Base-by-base conservation (phyloP, 2,329 filamentous ascomycete species). In the Alternaria sp. region DNA sequence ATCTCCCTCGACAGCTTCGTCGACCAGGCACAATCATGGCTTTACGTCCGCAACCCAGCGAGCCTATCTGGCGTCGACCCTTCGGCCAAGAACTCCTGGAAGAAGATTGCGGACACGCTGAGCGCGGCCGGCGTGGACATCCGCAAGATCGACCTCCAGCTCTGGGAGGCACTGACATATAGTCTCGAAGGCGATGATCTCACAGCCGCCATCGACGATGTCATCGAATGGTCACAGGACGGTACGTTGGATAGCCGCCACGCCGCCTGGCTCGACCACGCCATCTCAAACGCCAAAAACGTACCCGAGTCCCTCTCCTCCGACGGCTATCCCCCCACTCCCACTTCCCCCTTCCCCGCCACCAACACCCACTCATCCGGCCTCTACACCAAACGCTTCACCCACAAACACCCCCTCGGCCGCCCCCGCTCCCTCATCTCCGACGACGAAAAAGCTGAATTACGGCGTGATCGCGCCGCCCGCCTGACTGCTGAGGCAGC, bases 311-410 rank as follows among this genome's bases (percentile, higher is more conserved):
- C 15, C 0, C 36, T 40, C 15, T 40, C 36, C 36, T 40, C 36
- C 36, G 36, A 40, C 36, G 36, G 19, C 50, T 17, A 5, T 30
- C 12, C 13, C 2, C n/a, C 32, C 13, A 36, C 32, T 3, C 15
- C 32, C 15, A 36, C 32, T 5, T 13, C 28, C 28, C 5, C 11
- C 11, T 13, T 2, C 5, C 12, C 5, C 12, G 6, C 12, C 5
- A 21, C 21, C 21, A 21, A 21, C 21, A 21, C 3, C 21, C 15
- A n/a, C 32, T n/a, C 32, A 3, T 30, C 30, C 8, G 26, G 32
- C 8, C 19, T 61, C 15, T 25, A 62, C 40, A 43, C 59, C 2
- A 50, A 62, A 21, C 59, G 59, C 47, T 62, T 59, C 15, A 21
- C 59, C 0, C 59, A 59, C 19, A 32, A 36, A 19, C 23, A 58